Percentiles rank a stretch among this genome's conserved stretches.
These are phyloP conservation scores for Murraya koenigii DNA, from an alignment of 345 rosid genomes.

Conservation along the genomic window DNA sequence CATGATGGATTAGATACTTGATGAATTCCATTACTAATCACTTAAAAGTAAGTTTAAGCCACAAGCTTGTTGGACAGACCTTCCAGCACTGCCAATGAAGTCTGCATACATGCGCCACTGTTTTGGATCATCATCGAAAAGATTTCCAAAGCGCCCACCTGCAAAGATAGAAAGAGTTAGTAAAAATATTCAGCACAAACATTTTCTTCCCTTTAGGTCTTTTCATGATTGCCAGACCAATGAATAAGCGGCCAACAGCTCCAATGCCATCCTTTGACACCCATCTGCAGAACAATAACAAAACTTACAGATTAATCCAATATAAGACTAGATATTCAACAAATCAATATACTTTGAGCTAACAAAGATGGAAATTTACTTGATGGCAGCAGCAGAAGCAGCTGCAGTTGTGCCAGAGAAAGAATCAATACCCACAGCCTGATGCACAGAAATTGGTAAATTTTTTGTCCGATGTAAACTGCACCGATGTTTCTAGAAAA, in stretches of 20 bases:
- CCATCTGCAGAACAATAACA: constrained; percentile 69
- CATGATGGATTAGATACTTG: constrained; percentile 22
- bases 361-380: constrained; percentile 37
- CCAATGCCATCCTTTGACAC: constrained; percentile 98
- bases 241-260: constrained; percentile 86
- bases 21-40: constrained; percentile 1
- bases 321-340: constrained; percentile 8
- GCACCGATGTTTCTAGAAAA: not conserved
- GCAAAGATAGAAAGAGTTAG: constrained; percentile 26
- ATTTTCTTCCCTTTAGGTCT: constrained; percentile 10
- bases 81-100: constrained; percentile 96
- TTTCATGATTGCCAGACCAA: constrained; percentile 53
- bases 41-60: constrained; percentile 15
- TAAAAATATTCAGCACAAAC: constrained; percentile 8
- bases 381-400: constrained; percentile 95
- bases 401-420: constrained; percentile 83
- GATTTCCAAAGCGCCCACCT: constrained; percentile 93
- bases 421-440: constrained; percentile 96
- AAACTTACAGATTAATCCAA: constrained; percentile 19
- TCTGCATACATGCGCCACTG: constrained; percentile 99
- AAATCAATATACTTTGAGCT: not conserved
- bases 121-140: constrained; percentile 96
- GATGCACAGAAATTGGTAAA: constrained; percentile 22
- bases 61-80: constrained; percentile 38
- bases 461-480: not conserved